phyloP scores from a whole-genome alignment of 1,284 basidiomycete species.

The Tremellales sp. region DNA sequence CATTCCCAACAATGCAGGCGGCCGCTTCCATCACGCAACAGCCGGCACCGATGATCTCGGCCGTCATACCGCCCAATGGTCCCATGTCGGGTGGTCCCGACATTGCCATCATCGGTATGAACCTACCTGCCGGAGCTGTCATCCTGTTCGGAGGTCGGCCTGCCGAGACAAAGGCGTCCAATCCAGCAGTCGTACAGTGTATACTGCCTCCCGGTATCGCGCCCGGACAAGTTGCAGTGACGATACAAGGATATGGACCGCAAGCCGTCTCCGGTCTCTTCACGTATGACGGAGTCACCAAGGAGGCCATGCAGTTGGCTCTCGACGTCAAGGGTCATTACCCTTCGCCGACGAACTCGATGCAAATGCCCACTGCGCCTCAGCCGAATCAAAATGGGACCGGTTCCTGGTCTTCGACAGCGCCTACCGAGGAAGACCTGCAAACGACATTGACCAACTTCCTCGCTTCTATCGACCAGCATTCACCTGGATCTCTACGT shows the following conservation, averaged over 20 bases:
- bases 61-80: conserved; percentile 82
- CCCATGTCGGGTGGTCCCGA: conserved; percentile 91
- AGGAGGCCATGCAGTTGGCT: conserved; percentile 42
- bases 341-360: conserved; percentile 26
- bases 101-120: conserved; percentile 86
- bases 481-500: conserved; percentile 37
- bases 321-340: conserved; percentile 37
- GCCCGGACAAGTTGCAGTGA: conserved; percentile 86
- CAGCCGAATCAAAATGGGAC: not conserved
- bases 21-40: not conserved
- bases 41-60: conserved; percentile 44
- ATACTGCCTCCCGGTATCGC: conserved; percentile 76
- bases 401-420: conserved; percentile 8
- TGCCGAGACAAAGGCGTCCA: conserved; percentile 85
- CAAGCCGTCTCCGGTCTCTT: conserved; percentile 21
- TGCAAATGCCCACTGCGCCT: conserved; percentile 28
- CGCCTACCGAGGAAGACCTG: conserved; percentile 49
- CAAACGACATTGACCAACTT: conserved; percentile 75
- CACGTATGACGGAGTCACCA: conserved; percentile 37
- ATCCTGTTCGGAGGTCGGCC: conserved; percentile 83
- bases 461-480: conserved; percentile 50
- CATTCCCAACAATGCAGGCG: not conserved
- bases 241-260: conserved; percentile 57
- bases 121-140: conserved; percentile 62
- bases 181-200: conserved; percentile 89